A percentile compares a stretch with the other conserved stretches of the same genome.
Evolutionary conservation across 345 rosid genomes (phyloP).

Genomic region (Stellera chamaejasme): DNA sequence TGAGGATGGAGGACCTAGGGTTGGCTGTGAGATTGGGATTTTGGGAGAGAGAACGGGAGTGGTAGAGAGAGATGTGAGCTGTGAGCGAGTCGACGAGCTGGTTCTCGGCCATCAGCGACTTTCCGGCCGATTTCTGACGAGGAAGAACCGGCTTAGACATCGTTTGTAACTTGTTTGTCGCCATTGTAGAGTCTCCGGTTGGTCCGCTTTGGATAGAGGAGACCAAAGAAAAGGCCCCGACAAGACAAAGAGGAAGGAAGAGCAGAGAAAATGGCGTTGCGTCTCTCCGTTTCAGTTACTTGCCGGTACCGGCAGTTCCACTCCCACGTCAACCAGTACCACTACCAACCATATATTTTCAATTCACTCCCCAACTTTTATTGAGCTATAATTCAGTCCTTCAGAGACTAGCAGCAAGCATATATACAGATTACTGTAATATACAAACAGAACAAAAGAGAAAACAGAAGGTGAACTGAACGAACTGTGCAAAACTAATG

Average conservation of each 20-base stretch:
- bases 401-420: background rate
- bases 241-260: background rate
- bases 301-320: background rate
- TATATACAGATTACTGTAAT: background rate
- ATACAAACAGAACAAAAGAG: no score
- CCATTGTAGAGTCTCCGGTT: background rate
- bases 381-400: background rate
- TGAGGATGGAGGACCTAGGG: constrained; percentile 60
- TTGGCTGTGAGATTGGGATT: constrained; percentile 24
- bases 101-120: constrained; percentile 41
- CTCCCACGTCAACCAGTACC: no score
- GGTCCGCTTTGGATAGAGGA: background rate
- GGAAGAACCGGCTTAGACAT: constrained; percentile 27
- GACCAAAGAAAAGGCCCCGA: background rate
- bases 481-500: no score
- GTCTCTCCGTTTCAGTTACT: no score
- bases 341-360: background rate
- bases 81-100: constrained; percentile 74
- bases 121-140: constrained; percentile 5
- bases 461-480: no score
- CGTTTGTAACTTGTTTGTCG: background rate
- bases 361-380: background rate
- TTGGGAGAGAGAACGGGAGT: constrained; percentile 33
- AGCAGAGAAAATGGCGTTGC: constrained; percentile 4
- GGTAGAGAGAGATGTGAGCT: constrained; percentile 82